Evolutionary conservation across 768 basidiomycete species (phyloP).

Genomic region (Astraeus odoratus): DNA sequence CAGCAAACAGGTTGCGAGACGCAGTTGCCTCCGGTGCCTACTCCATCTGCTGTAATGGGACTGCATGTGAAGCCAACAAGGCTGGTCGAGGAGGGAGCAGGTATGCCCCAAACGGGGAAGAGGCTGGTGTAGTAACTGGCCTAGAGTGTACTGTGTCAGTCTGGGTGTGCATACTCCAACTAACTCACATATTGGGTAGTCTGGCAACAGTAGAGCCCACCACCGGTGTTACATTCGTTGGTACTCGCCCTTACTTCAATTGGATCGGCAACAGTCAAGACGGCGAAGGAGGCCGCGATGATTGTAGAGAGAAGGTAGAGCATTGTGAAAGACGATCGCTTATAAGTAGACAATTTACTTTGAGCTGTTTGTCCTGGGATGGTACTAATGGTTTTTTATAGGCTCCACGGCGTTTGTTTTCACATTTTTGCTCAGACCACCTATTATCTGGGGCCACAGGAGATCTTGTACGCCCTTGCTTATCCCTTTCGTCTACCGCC

Average conservation of each 20-base stretch:
- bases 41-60: constrained; percentile 15
- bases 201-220: neutral
- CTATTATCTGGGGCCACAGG: too few relatives aligned
- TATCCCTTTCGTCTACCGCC: too few relatives aligned
- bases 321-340: neutral
- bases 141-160: neutral
- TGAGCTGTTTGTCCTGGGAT: neutral
- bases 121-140: neutral
- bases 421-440: too few relatives aligned
- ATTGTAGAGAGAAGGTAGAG: neutral
- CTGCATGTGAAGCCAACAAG: neutral
- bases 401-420: neutral
- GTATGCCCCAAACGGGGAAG: neutral
- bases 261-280: neutral
- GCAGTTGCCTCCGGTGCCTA: constrained; percentile 11
- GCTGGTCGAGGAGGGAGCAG: neutral
- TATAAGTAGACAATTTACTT: neutral
- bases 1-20: neutral
- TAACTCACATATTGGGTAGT: neutral
- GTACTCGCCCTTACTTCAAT: neutral
- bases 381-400: neutral
- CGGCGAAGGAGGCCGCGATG: neutral
- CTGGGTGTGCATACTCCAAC: neutral
- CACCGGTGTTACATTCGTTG: neutral
- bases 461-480: too few relatives aligned